phyloP scores from a whole-genome alignment of 306 rosid species.

The Vicia sativa region DNA sequence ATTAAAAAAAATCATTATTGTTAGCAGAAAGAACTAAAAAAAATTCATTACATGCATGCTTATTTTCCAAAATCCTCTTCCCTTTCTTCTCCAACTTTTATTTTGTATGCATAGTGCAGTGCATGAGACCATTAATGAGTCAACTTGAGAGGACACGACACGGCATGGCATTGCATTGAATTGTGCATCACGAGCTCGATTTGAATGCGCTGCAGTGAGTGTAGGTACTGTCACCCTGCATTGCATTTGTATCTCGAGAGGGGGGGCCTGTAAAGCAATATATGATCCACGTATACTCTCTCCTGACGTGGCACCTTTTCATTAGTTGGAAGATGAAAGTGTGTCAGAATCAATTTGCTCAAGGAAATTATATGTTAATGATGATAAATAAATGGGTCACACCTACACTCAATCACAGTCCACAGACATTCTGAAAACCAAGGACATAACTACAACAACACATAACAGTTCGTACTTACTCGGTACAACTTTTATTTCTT shows the following conservation, averaged over 20 bases:
- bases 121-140: too few relatives aligned
- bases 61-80: too few relatives aligned
- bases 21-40: too few relatives aligned
- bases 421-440: slow-evolving; percentile 14
- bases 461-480: not conserved
- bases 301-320: slow-evolving; percentile 1
- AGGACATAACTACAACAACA: not conserved
- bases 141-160: not conserved
- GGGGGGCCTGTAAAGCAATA: slow-evolving; percentile 9
- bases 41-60: too few relatives aligned
- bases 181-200: slow-evolving; percentile 30
- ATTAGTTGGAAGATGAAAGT: not conserved
- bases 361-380: slow-evolving; percentile 47
- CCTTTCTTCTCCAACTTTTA: too few relatives aligned
- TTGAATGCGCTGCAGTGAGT: slow-evolving; percentile 34
- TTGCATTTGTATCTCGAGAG: not conserved
- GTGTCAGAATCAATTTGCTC: slow-evolving; percentile 22
- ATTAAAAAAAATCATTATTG: too few relatives aligned
- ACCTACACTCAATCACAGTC: not conserved
- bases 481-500: too few relatives aligned
- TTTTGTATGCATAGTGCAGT: too few relatives aligned
- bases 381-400: slow-evolving; percentile 38
- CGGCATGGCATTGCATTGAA: not conserved
- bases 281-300: not conserved
- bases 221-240: slow-evolving; percentile 28